These are phyloP conservation scores for Saccharomycopsis guyanensis DNA, from an alignment of 805 yeast species.

Conservation along the genomic window DNA sequence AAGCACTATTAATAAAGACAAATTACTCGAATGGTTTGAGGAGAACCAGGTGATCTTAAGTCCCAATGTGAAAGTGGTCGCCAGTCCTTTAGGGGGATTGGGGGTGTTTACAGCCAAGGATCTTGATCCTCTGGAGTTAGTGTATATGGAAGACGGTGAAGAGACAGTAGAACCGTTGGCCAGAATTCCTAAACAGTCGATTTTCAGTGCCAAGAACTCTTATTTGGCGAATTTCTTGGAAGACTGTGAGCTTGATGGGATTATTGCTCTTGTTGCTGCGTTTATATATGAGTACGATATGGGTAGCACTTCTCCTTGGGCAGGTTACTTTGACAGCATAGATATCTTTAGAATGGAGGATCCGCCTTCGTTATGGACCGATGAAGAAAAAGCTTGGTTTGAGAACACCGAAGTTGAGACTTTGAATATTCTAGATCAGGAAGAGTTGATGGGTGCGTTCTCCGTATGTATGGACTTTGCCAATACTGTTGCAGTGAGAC, in stretches of 20 bases:
- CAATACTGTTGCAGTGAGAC: constrained; percentile 23
- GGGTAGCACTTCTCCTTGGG: constrained; percentile 76
- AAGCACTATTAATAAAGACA: constrained; percentile 8
- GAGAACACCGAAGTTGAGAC: constrained; percentile 55
- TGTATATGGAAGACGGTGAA: neutral
- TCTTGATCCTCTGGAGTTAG: constrained; percentile 29
- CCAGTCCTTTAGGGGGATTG: constrained; percentile 52
- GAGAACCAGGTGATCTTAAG: constrained; percentile 12
- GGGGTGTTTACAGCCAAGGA: constrained; percentile 60
- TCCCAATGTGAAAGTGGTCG: constrained; percentile 32
- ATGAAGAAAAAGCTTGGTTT: constrained; percentile 38
- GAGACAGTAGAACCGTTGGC: constrained; percentile 31
- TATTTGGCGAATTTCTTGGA: constrained; percentile 56
- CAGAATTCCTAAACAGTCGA: constrained; percentile 52
- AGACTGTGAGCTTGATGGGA: constrained; percentile 56
- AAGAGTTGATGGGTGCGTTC: constrained; percentile 34
- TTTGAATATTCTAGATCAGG: constrained; percentile 50
- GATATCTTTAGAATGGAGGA: constrained; percentile 9
- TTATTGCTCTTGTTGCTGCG: constrained; percentile 57
- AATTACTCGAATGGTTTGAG: constrained; percentile 13
- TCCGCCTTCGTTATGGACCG: constrained; percentile 66
- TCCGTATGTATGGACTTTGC: constrained; percentile 28
- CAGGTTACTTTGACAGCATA: constrained; percentile 32
- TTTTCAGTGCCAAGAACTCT: constrained; percentile 53
- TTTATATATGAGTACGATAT: constrained; percentile 60